Conservation (phyloP, 331 rosid genomes). For the Malus hybrid region DNA sequence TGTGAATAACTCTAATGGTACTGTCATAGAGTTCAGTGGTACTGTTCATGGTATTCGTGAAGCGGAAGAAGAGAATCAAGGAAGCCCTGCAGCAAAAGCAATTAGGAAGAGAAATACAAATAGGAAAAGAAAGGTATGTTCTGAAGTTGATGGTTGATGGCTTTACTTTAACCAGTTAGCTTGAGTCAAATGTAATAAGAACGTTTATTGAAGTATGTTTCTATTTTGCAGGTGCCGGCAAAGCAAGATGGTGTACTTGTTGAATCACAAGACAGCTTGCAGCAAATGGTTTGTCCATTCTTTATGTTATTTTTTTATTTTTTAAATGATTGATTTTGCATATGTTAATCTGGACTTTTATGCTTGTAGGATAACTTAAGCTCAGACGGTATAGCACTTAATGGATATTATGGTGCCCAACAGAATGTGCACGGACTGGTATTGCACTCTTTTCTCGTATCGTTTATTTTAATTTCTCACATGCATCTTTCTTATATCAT, state of each 20-base stretch:
- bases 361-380: conserved; percentile 35
- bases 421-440: conserved; percentile 53
- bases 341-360: background rate
- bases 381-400: conserved; percentile 31
- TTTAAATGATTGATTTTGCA: background rate
- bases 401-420: conserved; percentile 40
- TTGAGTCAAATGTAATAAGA: background rate
- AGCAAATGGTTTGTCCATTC: conserved; percentile 35
- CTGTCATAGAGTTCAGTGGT: conserved; percentile 28
- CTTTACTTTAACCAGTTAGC: background rate
- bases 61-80: conserved; percentile 33
- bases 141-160: conserved; percentile 5
- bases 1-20: conserved; percentile 31
- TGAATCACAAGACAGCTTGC: conserved; percentile 31
- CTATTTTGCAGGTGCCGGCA: conserved; percentile 27
- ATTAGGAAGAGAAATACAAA: conserved; percentile 33
- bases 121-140: conserved; percentile 41
- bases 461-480: background rate
- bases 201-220: background rate
- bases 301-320: background rate
- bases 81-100: conserved; percentile 28
- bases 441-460: background rate
- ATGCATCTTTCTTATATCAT: background rate
- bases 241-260: conserved; percentile 29
- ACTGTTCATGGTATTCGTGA: conserved; percentile 25